These are phyloP conservation scores for Hawksworthiomyces lignivorus DNA, from an alignment of 2,329 filamentous ascomycete genomes.

Conservation along the genomic window DNA sequence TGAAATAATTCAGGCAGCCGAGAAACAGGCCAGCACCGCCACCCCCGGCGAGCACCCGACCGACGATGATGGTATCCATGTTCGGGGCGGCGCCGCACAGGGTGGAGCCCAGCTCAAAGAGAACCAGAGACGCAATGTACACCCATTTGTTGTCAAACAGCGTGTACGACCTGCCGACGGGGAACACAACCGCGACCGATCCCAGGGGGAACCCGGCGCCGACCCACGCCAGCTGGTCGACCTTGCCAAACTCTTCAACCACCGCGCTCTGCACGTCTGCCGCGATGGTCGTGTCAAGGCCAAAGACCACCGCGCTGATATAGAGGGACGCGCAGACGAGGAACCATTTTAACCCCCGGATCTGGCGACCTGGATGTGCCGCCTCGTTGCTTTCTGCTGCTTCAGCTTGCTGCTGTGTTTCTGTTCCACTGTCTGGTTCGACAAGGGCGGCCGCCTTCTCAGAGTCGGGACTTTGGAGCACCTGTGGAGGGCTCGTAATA, in stretches of 20 bases:
- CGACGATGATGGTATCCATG: conserved; percentile 40
- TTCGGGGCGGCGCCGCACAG: conserved; percentile 42
- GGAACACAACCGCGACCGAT: conserved; percentile 25
- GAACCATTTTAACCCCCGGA: no score
- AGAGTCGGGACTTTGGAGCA: no score
- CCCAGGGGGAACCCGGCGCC: conserved; percentile 29
- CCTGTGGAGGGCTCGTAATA: no score
- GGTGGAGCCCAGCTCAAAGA: conserved; percentile 47
- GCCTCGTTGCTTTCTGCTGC: no score
- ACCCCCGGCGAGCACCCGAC: conserved; percentile 40
- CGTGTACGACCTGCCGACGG: conserved; percentile 27
- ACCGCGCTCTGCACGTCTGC: conserved; percentile 36
- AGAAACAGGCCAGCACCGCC: conserved; percentile 33
- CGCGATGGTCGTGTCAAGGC: no score
- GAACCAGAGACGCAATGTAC: conserved; percentile 38
- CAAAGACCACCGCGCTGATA: no score
- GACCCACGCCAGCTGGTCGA: conserved; percentile 33
- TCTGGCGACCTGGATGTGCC: no score
- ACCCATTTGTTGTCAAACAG: conserved; percentile 36
- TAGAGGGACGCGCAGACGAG: no score
- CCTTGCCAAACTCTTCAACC: conserved; percentile 24
- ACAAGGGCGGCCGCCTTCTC: no score
- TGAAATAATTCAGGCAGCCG: conserved; percentile 30
- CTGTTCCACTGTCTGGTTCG: no score
- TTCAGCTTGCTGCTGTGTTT: no score